Conservation (phyloP, 2,329 filamentous ascomycete genomes). For the Alternaria viburni region DNA sequence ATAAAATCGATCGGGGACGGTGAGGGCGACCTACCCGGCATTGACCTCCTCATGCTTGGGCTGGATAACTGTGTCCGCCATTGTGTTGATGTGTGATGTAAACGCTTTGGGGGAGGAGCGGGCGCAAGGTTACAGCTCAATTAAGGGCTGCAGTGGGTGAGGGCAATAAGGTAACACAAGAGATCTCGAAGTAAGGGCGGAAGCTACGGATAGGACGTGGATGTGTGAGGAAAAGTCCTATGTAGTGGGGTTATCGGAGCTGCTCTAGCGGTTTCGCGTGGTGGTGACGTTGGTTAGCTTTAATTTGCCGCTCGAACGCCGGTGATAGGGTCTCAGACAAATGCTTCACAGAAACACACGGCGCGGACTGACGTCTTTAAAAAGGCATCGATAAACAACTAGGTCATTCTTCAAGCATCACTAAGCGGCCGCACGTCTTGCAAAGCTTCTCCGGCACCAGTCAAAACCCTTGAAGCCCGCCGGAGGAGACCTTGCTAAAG, state of each 20-base stretch:
- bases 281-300: slow-evolving; percentile 39
- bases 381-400: slow-evolving; percentile 26
- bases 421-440: slow-evolving; percentile 40
- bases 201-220: slow-evolving; percentile 35
- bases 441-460: slow-evolving; percentile 44
- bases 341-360: slow-evolving; percentile 20
- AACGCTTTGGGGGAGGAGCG: slow-evolving; percentile 25
- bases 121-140: slow-evolving; percentile 31
- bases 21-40: slow-evolving; percentile 52
- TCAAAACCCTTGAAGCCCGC: slow-evolving; percentile 25
- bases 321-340: slow-evolving; percentile 24
- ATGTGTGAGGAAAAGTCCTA: slow-evolving; percentile 41
- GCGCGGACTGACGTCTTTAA: slow-evolving; percentile 27
- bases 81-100: slow-evolving; percentile 32
- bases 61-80: slow-evolving; percentile 58
- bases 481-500: slow-evolving; percentile 40
- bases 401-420: slow-evolving; percentile 40
- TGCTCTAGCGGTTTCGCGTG: slow-evolving; percentile 36
- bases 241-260: slow-evolving; percentile 43
- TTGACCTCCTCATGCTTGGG: slow-evolving; percentile 53
- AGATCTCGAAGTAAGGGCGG: slow-evolving; percentile 24
- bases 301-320: slow-evolving; percentile 28
- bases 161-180: slow-evolving; percentile 9
- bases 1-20: not conserved
- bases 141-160: slow-evolving; percentile 23